Evolutionary conservation across 2,329 filamentous ascomycete genomes (phyloP).

Genomic region (Waltergamsia citrina): DNA sequence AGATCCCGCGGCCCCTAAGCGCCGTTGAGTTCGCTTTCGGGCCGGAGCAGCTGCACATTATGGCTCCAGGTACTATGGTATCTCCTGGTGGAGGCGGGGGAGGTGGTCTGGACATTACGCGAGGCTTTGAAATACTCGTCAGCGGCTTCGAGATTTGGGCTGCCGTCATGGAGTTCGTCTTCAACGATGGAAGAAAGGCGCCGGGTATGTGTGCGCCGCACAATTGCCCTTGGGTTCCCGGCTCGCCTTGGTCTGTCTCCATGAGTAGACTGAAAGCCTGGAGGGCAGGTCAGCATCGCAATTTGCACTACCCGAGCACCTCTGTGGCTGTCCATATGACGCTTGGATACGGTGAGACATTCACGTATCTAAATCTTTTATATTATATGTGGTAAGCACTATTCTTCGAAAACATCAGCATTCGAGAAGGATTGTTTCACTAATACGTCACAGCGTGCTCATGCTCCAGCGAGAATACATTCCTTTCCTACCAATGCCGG

Average conservation of each 20-base stretch:
- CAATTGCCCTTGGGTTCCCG: slow-evolving; percentile 28
- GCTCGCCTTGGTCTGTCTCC: slow-evolving; percentile 22
- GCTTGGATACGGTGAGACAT: slow-evolving; percentile 27
- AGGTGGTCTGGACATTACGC: slow-evolving; percentile 14
- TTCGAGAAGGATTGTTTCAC: too few relatives aligned
- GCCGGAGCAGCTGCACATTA: slow-evolving; percentile 11
- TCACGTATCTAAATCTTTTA: slow-evolving; percentile 30
- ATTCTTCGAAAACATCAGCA: too few relatives aligned
- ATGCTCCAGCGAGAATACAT: slow-evolving; percentile 34
- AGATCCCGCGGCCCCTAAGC: slow-evolving; percentile 18
- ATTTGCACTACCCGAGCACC: slow-evolving; percentile 24
- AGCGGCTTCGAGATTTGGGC: slow-evolving; percentile 34
- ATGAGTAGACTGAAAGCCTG: slow-evolving; percentile 20
- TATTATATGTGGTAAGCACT: slow-evolving; percentile 29
- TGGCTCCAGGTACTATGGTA: not conserved
- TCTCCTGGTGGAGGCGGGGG: slow-evolving; percentile 3
- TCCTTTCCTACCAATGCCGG: slow-evolving; percentile 27
- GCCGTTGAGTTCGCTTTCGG: slow-evolving; percentile 29
- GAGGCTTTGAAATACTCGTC: slow-evolving; percentile 24
- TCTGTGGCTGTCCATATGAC: slow-evolving; percentile 27
- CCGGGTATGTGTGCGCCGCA: slow-evolving; percentile 25
- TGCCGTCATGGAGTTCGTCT: slow-evolving; percentile 28
- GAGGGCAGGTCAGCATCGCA: slow-evolving; percentile 22
- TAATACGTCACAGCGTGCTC: slow-evolving; percentile 20
- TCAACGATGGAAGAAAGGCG: slow-evolving; percentile 29